These are phyloP conservation scores for Chrysoporthe cubensis DNA, from an alignment of 2,329 filamentous ascomycete genomes.

Conservation along the genomic window DNA sequence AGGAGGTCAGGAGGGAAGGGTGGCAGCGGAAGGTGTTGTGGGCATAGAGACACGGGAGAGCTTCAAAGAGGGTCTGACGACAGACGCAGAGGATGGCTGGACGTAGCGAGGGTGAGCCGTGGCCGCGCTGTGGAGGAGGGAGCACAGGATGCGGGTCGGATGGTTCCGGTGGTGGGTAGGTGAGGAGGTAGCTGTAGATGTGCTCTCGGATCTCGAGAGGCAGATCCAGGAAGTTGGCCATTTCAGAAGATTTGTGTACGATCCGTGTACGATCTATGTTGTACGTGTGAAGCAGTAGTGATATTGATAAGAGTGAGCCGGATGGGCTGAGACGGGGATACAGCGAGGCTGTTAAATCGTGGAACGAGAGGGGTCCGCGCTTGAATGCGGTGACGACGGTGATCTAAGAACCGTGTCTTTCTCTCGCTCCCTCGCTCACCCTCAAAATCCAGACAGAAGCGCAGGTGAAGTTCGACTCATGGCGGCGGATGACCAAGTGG, in stretches of 20 bases:
- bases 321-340: no score
- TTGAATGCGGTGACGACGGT: not conserved
- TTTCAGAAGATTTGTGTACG: not conserved
- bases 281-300: no score
- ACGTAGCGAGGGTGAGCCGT: conserved; percentile 33
- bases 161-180: conserved; percentile 27
- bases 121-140: not conserved
- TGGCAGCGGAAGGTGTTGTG: conserved; percentile 50
- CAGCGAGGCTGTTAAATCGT: no score
- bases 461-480: not conserved
- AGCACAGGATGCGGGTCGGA: not conserved
- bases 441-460: no score
- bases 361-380: no score
- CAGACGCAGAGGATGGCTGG: conserved; percentile 46
- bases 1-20: conserved; percentile 43
- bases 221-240: conserved; percentile 42
- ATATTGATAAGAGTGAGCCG: no score
- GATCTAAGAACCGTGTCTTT: not conserved
- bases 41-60: conserved; percentile 46
- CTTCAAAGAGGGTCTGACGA: conserved; percentile 47
- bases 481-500: not conserved
- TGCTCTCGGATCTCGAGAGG: conserved; percentile 52
- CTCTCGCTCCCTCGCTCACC: not conserved
- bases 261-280: no score
- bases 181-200: conserved; percentile 49